Conservation (phyloP, 2,329 filamentous ascomycete genomes). For the Trichophyton equinum region DNA sequence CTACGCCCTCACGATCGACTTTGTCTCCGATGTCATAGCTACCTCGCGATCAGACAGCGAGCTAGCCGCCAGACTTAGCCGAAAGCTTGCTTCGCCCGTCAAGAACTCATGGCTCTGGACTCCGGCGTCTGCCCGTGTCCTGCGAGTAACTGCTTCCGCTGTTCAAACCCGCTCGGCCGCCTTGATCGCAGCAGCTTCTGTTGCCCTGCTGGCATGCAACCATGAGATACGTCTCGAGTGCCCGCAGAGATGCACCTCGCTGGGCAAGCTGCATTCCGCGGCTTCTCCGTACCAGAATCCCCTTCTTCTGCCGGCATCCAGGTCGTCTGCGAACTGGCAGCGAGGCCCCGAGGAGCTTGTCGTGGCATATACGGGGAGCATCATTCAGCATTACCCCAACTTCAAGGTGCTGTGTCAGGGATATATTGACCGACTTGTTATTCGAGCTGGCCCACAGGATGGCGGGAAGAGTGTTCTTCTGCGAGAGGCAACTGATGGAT, state of each 20-base stretch:
- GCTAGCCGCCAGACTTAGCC: slow-evolving; percentile 31
- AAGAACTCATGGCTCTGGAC: slow-evolving; percentile 47
- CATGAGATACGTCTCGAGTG: slow-evolving; percentile 44
- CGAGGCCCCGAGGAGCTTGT: slow-evolving; percentile 45
- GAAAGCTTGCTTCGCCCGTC: slow-evolving; percentile 38
- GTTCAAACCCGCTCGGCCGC: slow-evolving; percentile 59
- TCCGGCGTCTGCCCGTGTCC: slow-evolving; percentile 41
- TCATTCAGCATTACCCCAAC: slow-evolving; percentile 62
- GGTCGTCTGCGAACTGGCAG: slow-evolving; percentile 19
- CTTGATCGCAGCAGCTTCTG: slow-evolving; percentile 55
- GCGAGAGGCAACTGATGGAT: slow-evolving; percentile 39
- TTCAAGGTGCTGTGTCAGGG: slow-evolving; percentile 54
- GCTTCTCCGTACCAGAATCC: slow-evolving; percentile 3
- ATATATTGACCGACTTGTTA: slow-evolving; percentile 48
- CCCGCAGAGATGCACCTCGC: slow-evolving; percentile 11
- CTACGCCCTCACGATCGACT: slow-evolving; percentile 54
- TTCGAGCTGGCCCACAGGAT: slow-evolving; percentile 28
- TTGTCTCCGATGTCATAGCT: slow-evolving; percentile 55
- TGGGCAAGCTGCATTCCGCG: slow-evolving; percentile 5
- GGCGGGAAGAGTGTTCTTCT: slow-evolving; percentile 38
- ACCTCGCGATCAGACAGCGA: slow-evolving; percentile 34
- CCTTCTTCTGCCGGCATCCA: not conserved
- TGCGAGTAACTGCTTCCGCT: slow-evolving; percentile 52
- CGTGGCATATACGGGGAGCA: slow-evolving; percentile 65
- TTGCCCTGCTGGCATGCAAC: slow-evolving; percentile 54